A percentile compares a stretch with the other conserved stretches of the same genome.
Evolutionary conservation across 2,329 filamentous ascomycete species (phyloP).

Genomic region (Lizonia empirigonia): DNA sequence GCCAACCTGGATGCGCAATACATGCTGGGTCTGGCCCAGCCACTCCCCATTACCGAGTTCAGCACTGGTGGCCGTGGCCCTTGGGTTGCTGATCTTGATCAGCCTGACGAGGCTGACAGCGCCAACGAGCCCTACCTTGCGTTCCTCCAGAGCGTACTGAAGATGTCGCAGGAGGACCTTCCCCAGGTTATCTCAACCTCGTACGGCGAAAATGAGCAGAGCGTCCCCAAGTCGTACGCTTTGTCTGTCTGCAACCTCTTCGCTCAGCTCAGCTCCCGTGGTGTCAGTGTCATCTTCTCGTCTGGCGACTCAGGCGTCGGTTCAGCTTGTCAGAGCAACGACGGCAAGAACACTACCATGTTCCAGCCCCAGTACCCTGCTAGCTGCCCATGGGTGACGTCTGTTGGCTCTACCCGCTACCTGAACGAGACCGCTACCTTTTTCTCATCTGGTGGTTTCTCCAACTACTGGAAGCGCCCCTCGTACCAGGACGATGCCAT

Average conservation of each 20-base stretch:
- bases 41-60: conserved; percentile 62
- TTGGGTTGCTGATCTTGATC: conserved; percentile 56
- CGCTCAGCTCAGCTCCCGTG: conserved; percentile 67
- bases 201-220: conserved; percentile 71
- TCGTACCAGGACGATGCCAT: conserved; percentile 56
- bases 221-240: conserved; percentile 66
- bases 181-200: conserved; percentile 68
- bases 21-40: conserved; percentile 59
- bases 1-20: conserved; percentile 69
- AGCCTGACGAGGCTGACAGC: conserved; percentile 48
- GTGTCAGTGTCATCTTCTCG: conserved; percentile 66
- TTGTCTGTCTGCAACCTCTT: conserved; percentile 66
- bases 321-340: conserved; percentile 60
- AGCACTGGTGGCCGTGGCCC: conserved; percentile 63
- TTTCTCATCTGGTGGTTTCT: conserved; percentile 59
- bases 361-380: conserved; percentile 69
- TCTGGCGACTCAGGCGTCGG: conserved; percentile 67
- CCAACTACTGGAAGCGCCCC: conserved; percentile 55
- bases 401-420: conserved; percentile 65
- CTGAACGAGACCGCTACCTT: conserved; percentile 51
- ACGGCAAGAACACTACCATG: conserved; percentile 60
- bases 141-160: conserved; percentile 63
- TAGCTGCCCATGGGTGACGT: conserved; percentile 70
- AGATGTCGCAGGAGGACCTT: conserved; percentile 56
- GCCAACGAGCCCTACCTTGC: conserved; percentile 71